Evolutionary conservation across 2,329 filamentous ascomycete genomes (phyloP).

Genomic region (Aspergillus texensis): DNA sequence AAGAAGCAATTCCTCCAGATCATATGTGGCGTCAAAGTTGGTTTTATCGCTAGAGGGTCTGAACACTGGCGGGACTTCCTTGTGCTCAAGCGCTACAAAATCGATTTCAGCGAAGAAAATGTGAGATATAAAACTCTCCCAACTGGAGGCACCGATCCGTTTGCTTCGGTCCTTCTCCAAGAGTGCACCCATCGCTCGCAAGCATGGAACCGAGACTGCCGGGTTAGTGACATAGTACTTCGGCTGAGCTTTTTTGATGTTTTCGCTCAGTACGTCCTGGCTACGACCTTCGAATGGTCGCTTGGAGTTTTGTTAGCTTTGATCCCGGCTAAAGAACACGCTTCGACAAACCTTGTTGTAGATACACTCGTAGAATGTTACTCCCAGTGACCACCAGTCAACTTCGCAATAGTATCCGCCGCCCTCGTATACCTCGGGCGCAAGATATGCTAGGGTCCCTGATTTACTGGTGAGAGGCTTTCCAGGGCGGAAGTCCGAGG

Average conservation of each 20-base stretch:
- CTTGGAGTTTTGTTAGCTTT: slow-evolving; percentile 52
- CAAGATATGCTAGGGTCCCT: slow-evolving; percentile 91
- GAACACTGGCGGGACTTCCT: slow-evolving; percentile 89
- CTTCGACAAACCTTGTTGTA: slow-evolving; percentile 80
- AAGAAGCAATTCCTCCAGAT: slow-evolving; percentile 87
- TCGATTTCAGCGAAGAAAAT: slow-evolving; percentile 87
- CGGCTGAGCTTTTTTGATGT: slow-evolving; percentile 79
- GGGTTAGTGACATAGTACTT: slow-evolving; percentile 92
- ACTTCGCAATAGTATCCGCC: slow-evolving; percentile 86
- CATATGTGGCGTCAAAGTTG: slow-evolving; percentile 98
- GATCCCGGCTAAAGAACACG: not conserved
- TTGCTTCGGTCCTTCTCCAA: slow-evolving; percentile 78
- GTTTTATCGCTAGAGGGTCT: slow-evolving; percentile 95
- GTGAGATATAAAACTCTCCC: slow-evolving; percentile 82
- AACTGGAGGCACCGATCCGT: slow-evolving; percentile 80
- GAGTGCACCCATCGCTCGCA: slow-evolving; percentile 84
- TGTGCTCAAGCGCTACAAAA: slow-evolving; percentile 80
- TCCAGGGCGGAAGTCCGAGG: slow-evolving; percentile 83
- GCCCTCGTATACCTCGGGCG: slow-evolving; percentile 91
- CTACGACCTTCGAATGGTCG: slow-evolving; percentile 90
- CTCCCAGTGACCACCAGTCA: slow-evolving; percentile 98
- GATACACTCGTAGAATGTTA: slow-evolving; percentile 99
- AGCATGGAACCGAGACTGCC: slow-evolving; percentile 81
- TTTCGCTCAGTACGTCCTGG: slow-evolving; percentile 75
- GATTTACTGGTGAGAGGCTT: slow-evolving; percentile 92